Evolutionary conservation across 805 yeast genomes (phyloP).

Genomic region (Ogataea philodendri): DNA sequence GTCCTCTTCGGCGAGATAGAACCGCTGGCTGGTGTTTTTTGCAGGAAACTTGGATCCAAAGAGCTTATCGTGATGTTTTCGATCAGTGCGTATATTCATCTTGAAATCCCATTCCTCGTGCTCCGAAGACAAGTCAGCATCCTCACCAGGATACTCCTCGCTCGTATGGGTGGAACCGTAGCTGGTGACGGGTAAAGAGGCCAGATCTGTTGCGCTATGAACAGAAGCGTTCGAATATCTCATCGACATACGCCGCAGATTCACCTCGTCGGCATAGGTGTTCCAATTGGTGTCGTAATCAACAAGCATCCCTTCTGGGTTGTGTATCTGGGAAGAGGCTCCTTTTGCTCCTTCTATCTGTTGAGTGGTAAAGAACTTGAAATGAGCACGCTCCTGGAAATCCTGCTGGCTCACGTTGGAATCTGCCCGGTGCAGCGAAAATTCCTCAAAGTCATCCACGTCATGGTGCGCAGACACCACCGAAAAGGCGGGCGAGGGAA

Average conservation of each 20-base stretch:
- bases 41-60: slow-evolving; percentile 42
- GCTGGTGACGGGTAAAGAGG: slow-evolving; percentile 3
- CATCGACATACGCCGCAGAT: slow-evolving; percentile 20
- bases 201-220: slow-evolving; percentile 4
- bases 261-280: slow-evolving; percentile 47
- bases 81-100: slow-evolving; percentile 26
- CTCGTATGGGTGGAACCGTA: slow-evolving; percentile 21
- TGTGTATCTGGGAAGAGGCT: slow-evolving; percentile 58
- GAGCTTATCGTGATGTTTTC: slow-evolving; percentile 41
- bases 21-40: slow-evolving; percentile 61
- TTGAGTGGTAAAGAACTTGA: slow-evolving; percentile 78
- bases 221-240: slow-evolving; percentile 5
- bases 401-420: slow-evolving; percentile 39
- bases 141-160: slow-evolving; percentile 23
- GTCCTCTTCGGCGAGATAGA: slow-evolving; percentile 94
- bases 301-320: slow-evolving; percentile 40
- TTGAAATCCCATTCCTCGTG: slow-evolving; percentile 14
- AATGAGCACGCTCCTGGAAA: slow-evolving; percentile 43
- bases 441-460: slow-evolving; percentile 22
- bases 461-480: slow-evolving; percentile 9
- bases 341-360: slow-evolving; percentile 89
- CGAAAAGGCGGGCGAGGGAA: slow-evolving; percentile 27
- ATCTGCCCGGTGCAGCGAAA: slow-evolving; percentile 36
- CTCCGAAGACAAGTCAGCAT: slow-evolving; percentile 17
- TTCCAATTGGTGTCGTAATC: slow-evolving; percentile 81